Percentiles rank a stretch among this genome's conserved stretches.
phyloP scores from a whole-genome alignment of 129 eudicot genomes.

The Dittrichia graveolens region DNA sequence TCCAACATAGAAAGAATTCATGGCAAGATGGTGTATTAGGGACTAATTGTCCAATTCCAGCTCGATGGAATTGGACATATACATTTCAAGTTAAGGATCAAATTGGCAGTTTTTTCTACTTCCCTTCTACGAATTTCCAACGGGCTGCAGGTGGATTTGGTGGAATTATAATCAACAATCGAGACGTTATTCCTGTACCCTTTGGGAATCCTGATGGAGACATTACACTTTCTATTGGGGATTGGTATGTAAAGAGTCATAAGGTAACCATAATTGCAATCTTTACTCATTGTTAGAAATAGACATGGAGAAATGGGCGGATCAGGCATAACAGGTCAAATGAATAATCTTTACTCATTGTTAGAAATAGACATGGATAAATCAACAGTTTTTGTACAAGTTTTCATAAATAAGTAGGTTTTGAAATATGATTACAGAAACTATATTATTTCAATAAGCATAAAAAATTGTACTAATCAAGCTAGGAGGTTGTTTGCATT shows the following conservation, averaged over 20 bases:
- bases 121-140: constrained; percentile 89
- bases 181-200: constrained; percentile 88
- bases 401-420: not conserved
- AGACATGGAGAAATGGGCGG: not conserved
- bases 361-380: not conserved
- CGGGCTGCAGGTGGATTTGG: constrained; percentile 94
- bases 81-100: constrained; percentile 95
- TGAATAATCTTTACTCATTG: constrained; percentile 1
- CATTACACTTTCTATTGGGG: constrained; percentile 78
- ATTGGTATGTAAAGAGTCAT: constrained; percentile 87
- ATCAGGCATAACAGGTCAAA: not conserved
- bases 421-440: not conserved
- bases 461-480: not conserved
- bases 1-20: constrained; percentile 84
- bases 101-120: constrained; percentile 95
- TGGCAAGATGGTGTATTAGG: constrained; percentile 99
- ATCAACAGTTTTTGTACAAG: not conserved
- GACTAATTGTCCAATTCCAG: constrained; percentile 95
- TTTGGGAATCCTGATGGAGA: constrained; percentile 95
- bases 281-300: constrained; percentile 2
- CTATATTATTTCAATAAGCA: not conserved
- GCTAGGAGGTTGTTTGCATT: not conserved
- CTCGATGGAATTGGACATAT: constrained; percentile 99
- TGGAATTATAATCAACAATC: constrained; percentile 80
- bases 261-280: constrained; percentile 51